Conservation (phyloP, 495 filamentous ascomycete genomes). For the Penicillium turbatum region DNA sequence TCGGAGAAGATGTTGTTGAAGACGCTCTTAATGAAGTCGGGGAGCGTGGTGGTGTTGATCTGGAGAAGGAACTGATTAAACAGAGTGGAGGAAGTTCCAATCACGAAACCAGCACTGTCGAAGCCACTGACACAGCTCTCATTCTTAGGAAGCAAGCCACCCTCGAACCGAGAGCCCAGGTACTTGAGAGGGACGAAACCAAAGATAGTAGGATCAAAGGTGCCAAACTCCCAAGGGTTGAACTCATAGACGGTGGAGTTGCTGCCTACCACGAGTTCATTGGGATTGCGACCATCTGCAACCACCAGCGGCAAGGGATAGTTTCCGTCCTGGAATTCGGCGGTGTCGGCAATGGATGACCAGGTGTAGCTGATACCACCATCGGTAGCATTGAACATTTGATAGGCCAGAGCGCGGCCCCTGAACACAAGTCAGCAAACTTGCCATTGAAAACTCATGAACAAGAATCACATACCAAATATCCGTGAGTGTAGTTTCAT, state of each 20-base stretch:
- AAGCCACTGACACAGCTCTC: conserved; percentile 71
- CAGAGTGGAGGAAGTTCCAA: conserved; percentile 85
- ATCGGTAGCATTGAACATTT: conserved; percentile 72
- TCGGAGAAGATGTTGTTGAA: conserved; percentile 49
- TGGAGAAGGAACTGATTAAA: conserved; percentile 76
- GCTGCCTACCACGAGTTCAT: conserved; percentile 56
- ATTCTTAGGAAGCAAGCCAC: conserved; percentile 53
- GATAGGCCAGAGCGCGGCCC: conserved; percentile 72
- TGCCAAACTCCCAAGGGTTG: conserved; percentile 84
- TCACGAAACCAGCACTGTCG: conserved; percentile 80
- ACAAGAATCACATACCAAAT: conserved; percentile 55
- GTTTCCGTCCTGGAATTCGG: conserved; percentile 63
- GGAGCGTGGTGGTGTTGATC: conserved; percentile 51
- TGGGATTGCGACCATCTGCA: conserved; percentile 67
- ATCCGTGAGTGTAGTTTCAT: conserved; percentile 76
- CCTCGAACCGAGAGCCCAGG: conserved; percentile 74
- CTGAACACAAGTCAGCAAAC: conserved; percentile 20
- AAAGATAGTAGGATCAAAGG: conserved; percentile 74
- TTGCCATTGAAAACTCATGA: conserved; percentile 10
- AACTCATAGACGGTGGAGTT: conserved; percentile 86
- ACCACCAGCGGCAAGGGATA: conserved; percentile 82
- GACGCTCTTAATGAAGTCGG: conserved; percentile 48
- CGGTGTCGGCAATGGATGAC: conserved; percentile 72
- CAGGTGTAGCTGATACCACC: conserved; percentile 81
- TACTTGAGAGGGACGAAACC: conserved; percentile 73